Conservation (phyloP, 164 flowering plant species). For the Nymphaea colorata region DNA sequence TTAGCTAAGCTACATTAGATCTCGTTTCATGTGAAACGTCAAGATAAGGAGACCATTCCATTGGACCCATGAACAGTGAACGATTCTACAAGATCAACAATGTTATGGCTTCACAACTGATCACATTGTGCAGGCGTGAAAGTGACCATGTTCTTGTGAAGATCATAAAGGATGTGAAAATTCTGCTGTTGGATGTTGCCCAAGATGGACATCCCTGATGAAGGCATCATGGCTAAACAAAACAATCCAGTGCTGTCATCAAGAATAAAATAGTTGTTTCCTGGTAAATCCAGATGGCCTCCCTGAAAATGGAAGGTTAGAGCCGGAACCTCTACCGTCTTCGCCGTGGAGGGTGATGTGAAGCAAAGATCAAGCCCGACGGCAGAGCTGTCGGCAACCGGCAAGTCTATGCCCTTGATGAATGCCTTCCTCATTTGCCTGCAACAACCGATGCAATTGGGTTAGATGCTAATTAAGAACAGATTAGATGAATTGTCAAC, state of each 20-base stretch:
- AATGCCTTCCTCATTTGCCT: conserved; percentile 40
- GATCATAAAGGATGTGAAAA: conserved; percentile 61
- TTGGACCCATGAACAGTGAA: too few species aligned
- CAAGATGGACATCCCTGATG: conserved; percentile 67
- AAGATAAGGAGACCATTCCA: too few species aligned
- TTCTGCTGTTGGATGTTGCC: conserved; percentile 91
- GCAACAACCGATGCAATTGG: too few species aligned
- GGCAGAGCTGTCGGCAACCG: conserved; percentile 24
- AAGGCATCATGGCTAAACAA: conserved; percentile 68
- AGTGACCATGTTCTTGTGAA: conserved; percentile 43
- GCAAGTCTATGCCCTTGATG: conserved; percentile 32
- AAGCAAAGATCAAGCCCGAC: conserved; percentile 75
- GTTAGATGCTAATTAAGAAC: too few species aligned
- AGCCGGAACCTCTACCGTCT: conserved; percentile 44
- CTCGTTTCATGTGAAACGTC: too few species aligned
- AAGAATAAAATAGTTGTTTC: conserved; percentile 55
- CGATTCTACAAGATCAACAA: too few species aligned
- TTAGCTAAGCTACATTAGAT: too few species aligned
- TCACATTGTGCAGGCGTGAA: conserved; percentile 55
- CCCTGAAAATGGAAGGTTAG: conserved; percentile 56
- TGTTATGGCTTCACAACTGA: conserved; percentile 18
- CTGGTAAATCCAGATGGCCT: conserved; percentile 64
- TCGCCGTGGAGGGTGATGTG: conserved; percentile 19
- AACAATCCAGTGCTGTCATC: conserved; percentile 41
- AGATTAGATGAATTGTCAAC: too few species aligned